phyloP scores from a whole-genome alignment of 441 rosid species.

The Eutrema salsugineum region DNA sequence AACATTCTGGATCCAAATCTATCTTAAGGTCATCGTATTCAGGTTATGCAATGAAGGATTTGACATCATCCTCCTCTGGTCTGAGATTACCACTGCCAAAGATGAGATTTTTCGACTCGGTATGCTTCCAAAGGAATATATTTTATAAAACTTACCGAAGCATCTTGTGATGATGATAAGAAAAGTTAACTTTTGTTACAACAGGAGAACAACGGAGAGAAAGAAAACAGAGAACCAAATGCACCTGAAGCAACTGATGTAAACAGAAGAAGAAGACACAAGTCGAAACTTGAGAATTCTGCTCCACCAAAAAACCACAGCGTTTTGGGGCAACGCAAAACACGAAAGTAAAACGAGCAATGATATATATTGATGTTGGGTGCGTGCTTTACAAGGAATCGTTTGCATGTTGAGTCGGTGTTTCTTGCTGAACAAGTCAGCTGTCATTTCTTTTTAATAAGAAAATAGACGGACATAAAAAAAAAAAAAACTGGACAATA shows the following conservation, averaged over 20 bases:
- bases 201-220: slow-evolving; percentile 17
- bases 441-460: background rate
- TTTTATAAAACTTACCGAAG: background rate
- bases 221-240: slow-evolving; percentile 31
- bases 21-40: slow-evolving; percentile 36
- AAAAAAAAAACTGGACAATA: background rate
- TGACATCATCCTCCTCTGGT: slow-evolving; percentile 33
- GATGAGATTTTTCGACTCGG: slow-evolving; percentile 43
- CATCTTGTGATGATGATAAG: background rate
- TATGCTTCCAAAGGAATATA: slow-evolving; percentile 2
- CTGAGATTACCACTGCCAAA: slow-evolving; percentile 43
- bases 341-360: background rate
- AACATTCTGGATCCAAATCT: slow-evolving; percentile 30
- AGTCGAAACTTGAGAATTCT: slow-evolving; percentile 11
- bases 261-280: slow-evolving; percentile 9
- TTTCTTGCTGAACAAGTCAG: slow-evolving; percentile 1
- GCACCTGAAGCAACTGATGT: background rate
- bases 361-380: background rate
- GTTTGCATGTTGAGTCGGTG: background rate
- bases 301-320: background rate
- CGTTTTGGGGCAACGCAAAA: slow-evolving; percentile 24
- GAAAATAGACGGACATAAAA: background rate
- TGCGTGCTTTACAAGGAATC: slow-evolving; percentile 1
- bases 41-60: slow-evolving; percentile 13
- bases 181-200: background rate